Percentiles rank a stretch among this genome's conserved stretches.
phyloP scores from a whole-genome alignment of 2,329 filamentous ascomycete genomes.

The Fusarium luffae region DNA sequence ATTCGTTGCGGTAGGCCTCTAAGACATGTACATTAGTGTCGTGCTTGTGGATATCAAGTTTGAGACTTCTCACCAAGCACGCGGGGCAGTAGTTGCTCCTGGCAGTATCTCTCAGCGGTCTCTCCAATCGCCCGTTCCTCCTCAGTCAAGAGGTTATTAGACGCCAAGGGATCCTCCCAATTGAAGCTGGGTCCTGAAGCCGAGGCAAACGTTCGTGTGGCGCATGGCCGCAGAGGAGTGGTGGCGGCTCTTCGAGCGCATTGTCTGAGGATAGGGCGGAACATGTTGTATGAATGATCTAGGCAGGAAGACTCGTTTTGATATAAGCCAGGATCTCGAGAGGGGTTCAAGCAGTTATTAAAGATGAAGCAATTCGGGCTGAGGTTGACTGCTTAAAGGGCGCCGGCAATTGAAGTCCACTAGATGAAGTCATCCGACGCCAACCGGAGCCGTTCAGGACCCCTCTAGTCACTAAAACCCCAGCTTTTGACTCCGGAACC shows the following conservation, averaged over 20 bases:
- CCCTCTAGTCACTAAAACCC: constrained; percentile 31
- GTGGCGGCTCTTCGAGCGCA: constrained; percentile 40
- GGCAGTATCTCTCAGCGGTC: constrained; percentile 92
- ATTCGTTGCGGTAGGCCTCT: constrained; percentile 87
- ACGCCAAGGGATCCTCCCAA: constrained; percentile 89
- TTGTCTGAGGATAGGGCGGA: constrained; percentile 48
- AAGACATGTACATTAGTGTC: constrained; percentile 13
- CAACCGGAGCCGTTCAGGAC: constrained; percentile 42
- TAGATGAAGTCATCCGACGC: constrained; percentile 48
- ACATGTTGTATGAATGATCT: constrained; percentile 40
- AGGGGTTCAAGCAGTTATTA: constrained; percentile 30
- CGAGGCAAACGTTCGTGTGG: constrained; percentile 52
- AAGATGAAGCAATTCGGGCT: constrained; percentile 29
- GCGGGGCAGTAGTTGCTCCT: constrained; percentile 85
- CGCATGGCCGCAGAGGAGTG: constrained; percentile 41
- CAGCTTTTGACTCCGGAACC: constrained; percentile 45
- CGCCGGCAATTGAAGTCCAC: constrained; percentile 40
- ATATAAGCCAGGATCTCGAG: neutral
- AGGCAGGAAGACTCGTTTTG: neutral
- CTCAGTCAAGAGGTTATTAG: constrained; percentile 82
- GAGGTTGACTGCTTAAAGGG: constrained; percentile 26
- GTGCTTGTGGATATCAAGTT: neutral
- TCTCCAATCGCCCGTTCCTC: constrained; percentile 92
- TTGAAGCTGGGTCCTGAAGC: constrained; percentile 68
- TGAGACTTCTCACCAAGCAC: constrained; percentile 74